Base-by-base conservation (phyloP, 768 basidiomycete species). In the Macrolepiota fuliginosa region DNA sequence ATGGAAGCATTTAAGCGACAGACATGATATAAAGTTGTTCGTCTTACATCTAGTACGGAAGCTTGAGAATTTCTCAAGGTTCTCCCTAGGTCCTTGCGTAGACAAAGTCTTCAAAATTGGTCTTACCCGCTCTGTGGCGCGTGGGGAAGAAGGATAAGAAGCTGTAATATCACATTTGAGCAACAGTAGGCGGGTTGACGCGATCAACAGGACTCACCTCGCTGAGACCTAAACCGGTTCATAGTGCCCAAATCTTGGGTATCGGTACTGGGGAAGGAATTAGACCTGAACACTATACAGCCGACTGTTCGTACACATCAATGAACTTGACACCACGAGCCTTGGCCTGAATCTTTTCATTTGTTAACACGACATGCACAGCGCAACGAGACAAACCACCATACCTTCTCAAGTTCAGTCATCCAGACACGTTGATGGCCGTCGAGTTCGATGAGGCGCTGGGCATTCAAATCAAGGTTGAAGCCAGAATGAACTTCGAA, bases 381-480 rank as follows among this genome's bases (percentile, higher is more conserved):
- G 32, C 22, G 19, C 51, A 35, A 32, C 36, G 9, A 56, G 32
- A 54, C 61, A 22, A 37, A 32, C 35, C n/a, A 40, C 56, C 66
- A 9, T 32, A 90, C 91, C 87, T 96, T 97, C 67, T 95, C 89
- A n/a, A 90, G 75, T 74, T 97, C 95, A 13, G 93, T 85, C 77
- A 94, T 89, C 89, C 86, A 90, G 55, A 89, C 82, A 3, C 92
- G 89, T 11, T 77, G 77, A 68, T 86, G 77, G 37, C 83, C 89
- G 57, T 89, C 83, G 69, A 92, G 78, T 71, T 93, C 85, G 55
- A 96, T 87, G 56, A 95, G 82, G 54, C 94, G 83, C 56, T 79
- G 79, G 49, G 83, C 89, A 61, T 82, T 79, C 57, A 96, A 78
- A 76, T 95, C 88, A 62, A 93, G 79, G 71, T 81, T 77, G 72